A percentile compares a stretch with the other conserved stretches of the same genome.
Evolutionary conservation across 345 rosid genomes (phyloP).

Genomic region (Nephelium lappaceum): DNA sequence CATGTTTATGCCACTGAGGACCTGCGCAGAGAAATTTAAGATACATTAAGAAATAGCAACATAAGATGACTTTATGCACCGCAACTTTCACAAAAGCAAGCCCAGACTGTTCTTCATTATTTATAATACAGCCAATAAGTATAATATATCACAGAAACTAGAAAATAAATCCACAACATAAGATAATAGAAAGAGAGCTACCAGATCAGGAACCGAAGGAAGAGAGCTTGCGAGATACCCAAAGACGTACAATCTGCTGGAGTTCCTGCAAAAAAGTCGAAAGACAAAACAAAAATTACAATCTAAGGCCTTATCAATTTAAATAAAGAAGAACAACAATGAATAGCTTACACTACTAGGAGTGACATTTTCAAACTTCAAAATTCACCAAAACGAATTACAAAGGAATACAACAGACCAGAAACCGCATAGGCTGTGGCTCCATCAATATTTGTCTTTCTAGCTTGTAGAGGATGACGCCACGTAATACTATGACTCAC

Average conservation of each 20-base stretch:
- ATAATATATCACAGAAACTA: background rate
- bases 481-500: conserved; percentile 84
- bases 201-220: conserved; percentile 83
- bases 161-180: conserved; percentile 7
- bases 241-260: conserved; percentile 90
- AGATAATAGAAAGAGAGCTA: conserved; percentile 32
- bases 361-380: background rate
- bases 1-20: conserved; percentile 89
- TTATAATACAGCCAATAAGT: background rate
- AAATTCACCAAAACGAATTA: background rate
- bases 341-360: too few species aligned
- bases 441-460: conserved; percentile 62
- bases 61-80: conserved; percentile 1
- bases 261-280: conserved; percentile 60
- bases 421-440: conserved; percentile 75
- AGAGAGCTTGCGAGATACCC: conserved; percentile 69
- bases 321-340: background rate
- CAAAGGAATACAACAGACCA: conserved; percentile 44
- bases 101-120: background rate
- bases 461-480: conserved; percentile 67
- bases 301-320: too few species aligned
- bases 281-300: background rate
- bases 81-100: background rate
- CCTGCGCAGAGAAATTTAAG: conserved; percentile 47
- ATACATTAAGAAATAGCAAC: conserved; percentile 22